Conservation (phyloP, 2,329 filamentous ascomycete genomes). For the Fusarium sp. region DNA sequence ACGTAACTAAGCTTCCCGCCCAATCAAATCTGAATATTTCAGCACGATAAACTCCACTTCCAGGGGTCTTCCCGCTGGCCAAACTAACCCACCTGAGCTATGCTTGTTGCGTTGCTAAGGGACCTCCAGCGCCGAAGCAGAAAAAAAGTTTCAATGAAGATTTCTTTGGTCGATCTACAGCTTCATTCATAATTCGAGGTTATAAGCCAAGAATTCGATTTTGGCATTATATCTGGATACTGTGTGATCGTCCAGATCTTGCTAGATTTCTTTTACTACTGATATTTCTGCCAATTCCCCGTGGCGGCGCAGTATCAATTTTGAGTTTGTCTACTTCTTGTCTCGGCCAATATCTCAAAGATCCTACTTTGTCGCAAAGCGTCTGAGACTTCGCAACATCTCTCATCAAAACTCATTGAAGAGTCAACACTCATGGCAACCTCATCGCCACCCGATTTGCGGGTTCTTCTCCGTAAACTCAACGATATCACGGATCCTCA, state of each 20-base stretch:
- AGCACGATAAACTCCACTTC: constrained; percentile 43
- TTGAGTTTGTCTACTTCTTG: constrained; percentile 12
- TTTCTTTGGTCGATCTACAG: constrained; percentile 23
- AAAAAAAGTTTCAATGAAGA: constrained; percentile 46
- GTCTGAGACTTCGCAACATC: constrained; percentile 7
- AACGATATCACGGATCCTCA: constrained; percentile 78
- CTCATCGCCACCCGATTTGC: constrained; percentile 67
- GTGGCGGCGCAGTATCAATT: constrained; percentile 21
- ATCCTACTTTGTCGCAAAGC: constrained; percentile 29
- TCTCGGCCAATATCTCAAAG: constrained; percentile 12
- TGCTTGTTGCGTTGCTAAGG: constrained; percentile 25
- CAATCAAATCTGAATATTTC: constrained; percentile 45
- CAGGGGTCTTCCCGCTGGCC: constrained; percentile 45
- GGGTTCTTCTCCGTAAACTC: constrained; percentile 75
- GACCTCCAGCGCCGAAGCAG: constrained; percentile 29
- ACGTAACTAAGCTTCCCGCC: constrained; percentile 34
- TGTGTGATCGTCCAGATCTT: too few relatives aligned
- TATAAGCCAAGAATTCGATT: constrained; percentile 13
- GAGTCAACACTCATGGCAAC: constrained; percentile 43
- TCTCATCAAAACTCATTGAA: neutral
- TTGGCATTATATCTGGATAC: neutral
- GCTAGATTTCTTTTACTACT: neutral
- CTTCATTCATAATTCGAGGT: constrained; percentile 24
- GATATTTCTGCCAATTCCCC: neutral
- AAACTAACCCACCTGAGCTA: constrained; percentile 34